phyloP scores from a whole-genome alignment of 768 basidiomycete species.

The Lactarius tabidus region DNA sequence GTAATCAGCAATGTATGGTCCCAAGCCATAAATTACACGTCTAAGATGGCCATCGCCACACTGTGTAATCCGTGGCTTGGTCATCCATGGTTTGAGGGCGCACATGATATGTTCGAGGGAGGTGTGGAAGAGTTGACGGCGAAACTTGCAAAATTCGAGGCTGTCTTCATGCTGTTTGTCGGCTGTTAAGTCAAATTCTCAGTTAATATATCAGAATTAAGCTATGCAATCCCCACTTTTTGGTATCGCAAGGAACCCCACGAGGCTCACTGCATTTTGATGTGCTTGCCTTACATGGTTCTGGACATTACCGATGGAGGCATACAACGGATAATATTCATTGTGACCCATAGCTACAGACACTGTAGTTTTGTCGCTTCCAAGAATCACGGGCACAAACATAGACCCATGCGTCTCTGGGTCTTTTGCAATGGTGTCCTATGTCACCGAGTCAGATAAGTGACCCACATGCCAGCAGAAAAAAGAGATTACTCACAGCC shows the following conservation, averaged over 20 bases:
- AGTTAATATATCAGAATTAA: no score
- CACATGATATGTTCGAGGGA: neutral
- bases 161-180: no score
- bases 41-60: neutral
- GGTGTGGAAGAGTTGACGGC: neutral
- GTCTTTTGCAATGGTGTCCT: no score
- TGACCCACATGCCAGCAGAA: no score
- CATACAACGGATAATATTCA: neutral
- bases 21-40: neutral
- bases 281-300: neutral
- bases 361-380: neutral
- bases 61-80: neutral
- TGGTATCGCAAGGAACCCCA: neutral
- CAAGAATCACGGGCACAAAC: no score
- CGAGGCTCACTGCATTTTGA: neutral
- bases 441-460: no score
- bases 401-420: no score
- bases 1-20: neutral
- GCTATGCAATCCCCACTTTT: neutral
- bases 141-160: neutral
- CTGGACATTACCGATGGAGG: neutral
- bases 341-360: neutral
- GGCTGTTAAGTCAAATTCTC: no score
- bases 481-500: no score
- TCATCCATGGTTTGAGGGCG: no score